These are phyloP conservation scores for Corynascus novoguineensis DNA, from an alignment of 495 filamentous ascomycete species.

Conservation along the genomic window DNA sequence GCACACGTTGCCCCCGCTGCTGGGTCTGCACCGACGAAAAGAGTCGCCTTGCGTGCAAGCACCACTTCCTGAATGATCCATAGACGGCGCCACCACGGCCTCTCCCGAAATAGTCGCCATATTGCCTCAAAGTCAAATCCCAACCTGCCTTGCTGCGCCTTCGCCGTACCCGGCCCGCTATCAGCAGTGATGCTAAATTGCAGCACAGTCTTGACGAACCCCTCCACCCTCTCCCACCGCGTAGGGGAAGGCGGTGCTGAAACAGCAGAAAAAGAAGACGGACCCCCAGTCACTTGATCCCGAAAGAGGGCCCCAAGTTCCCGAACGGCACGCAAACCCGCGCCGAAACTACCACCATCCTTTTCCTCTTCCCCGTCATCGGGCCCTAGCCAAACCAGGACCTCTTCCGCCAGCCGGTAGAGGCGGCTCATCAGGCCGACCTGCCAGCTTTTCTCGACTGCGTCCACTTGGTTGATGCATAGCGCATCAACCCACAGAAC, in stretches of 20 bases:
- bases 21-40: background rate
- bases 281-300: background rate
- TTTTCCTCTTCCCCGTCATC: too few species aligned
- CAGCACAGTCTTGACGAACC: constrained; percentile 2
- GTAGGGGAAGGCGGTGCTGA: too few species aligned
- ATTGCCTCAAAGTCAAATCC: constrained; percentile 9
- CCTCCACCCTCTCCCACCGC: constrained; percentile 4
- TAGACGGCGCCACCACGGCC: constrained; percentile 12
- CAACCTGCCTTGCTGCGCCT: background rate
- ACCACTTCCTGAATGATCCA: constrained; percentile 21
- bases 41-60: constrained; percentile 6
- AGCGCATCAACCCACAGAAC: constrained; percentile 34
- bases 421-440: constrained; percentile 33
- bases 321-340: constrained; percentile 12
- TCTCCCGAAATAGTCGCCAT: background rate
- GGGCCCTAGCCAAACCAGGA: constrained; percentile 32
- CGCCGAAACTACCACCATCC: too few species aligned
- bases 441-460: constrained; percentile 27
- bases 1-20: background rate
- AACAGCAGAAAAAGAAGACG: too few species aligned
- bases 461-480: constrained; percentile 38
- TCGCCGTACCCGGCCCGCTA: background rate
- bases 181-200: background rate
- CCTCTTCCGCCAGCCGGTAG: constrained; percentile 24
- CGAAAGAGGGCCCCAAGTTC: background rate